Conservation (phyloP, 805 yeast species). For the Hanseniaspora lachancei region DNA sequence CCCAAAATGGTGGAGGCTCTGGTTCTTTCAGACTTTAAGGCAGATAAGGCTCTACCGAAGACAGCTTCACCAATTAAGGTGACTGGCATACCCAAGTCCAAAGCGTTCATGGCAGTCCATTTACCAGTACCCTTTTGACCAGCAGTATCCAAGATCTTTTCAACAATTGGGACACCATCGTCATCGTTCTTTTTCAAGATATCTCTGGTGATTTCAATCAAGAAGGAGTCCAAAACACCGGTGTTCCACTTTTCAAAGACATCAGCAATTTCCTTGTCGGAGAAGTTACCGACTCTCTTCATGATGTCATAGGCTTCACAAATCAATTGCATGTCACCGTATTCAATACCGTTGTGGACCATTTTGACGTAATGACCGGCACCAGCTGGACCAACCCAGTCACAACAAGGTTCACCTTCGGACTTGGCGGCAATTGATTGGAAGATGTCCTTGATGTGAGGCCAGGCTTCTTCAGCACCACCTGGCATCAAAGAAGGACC, state of each 20-base stretch:
- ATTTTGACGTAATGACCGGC: slow-evolving; percentile 98
- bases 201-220: slow-evolving; percentile 92
- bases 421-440: slow-evolving; percentile 91
- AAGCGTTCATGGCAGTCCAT: slow-evolving; percentile 98
- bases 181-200: slow-evolving; percentile 78
- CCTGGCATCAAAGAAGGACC: slow-evolving; percentile 99
- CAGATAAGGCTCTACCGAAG: slow-evolving; percentile 88
- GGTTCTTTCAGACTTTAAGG: slow-evolving; percentile 81
- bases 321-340: slow-evolving; percentile 99
- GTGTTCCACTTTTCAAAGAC: slow-evolving; percentile 89
- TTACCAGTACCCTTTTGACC: slow-evolving; percentile 99
- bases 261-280: slow-evolving; percentile 83
- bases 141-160: slow-evolving; percentile 91
- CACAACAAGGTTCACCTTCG: slow-evolving; percentile 99
- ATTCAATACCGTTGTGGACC: slow-evolving; percentile 99
- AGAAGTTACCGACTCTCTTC: slow-evolving; percentile 85
- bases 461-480: slow-evolving; percentile 97
- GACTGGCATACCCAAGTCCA: slow-evolving; percentile 96
- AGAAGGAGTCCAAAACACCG: slow-evolving; percentile 94
- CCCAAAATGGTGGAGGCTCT: slow-evolving; percentile 64
- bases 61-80: slow-evolving; percentile 98
- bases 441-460: slow-evolving; percentile 91
- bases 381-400: slow-evolving; percentile 99
- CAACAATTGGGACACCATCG: slow-evolving; percentile 86
- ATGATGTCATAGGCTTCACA: slow-evolving; percentile 94